Percentiles rank a stretch among this genome's conserved stretches.
phyloP scores from a whole-genome alignment of 2,329 filamentous ascomycete species.

The Fusarium odoratissimum region DNA sequence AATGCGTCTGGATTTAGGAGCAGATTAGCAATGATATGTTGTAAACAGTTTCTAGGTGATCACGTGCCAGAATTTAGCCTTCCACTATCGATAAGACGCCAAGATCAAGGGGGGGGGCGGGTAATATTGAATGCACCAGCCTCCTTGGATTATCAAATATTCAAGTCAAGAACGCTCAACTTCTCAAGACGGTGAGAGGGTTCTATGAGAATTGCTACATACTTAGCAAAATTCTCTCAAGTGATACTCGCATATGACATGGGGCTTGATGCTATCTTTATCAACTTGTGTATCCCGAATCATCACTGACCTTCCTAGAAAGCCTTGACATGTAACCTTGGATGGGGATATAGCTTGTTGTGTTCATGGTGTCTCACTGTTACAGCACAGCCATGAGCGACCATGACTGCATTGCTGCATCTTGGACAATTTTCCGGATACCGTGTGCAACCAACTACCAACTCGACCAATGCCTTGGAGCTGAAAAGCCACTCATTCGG shows the following conservation, averaged over 20 bases:
- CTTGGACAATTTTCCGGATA: constrained; percentile 10
- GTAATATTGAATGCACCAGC: neutral
- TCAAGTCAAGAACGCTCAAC: neutral
- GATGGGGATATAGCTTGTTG: constrained; percentile 1
- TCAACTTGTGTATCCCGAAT: constrained; percentile 12
- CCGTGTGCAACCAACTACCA: constrained; percentile 4
- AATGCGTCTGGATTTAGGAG: neutral
- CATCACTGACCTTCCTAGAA: constrained; percentile 1
- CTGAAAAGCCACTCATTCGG: constrained; percentile 25
- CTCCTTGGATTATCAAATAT: neutral
- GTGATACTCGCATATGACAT: neutral
- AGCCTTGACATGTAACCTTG: constrained; percentile 1
- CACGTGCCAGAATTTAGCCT: constrained; percentile 13
- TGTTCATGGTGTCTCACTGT: constrained; percentile 14
- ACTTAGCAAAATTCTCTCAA: neutral
- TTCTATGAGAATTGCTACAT: neutral
- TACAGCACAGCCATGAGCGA: constrained; percentile 11
- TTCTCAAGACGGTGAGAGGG: neutral
- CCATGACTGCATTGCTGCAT: constrained; percentile 12
- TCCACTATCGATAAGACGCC: constrained; percentile 4
- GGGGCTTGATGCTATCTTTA: constrained; percentile 28
- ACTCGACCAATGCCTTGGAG: constrained; percentile 1
- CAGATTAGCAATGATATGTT: neutral
- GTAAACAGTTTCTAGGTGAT: neutral
- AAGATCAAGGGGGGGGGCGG: constrained; percentile 23